Percentiles rank a stretch among this genome's conserved stretches.
phyloP scores from a whole-genome alignment of 2,329 filamentous ascomycete species.

The Aphanocladium album region DNA sequence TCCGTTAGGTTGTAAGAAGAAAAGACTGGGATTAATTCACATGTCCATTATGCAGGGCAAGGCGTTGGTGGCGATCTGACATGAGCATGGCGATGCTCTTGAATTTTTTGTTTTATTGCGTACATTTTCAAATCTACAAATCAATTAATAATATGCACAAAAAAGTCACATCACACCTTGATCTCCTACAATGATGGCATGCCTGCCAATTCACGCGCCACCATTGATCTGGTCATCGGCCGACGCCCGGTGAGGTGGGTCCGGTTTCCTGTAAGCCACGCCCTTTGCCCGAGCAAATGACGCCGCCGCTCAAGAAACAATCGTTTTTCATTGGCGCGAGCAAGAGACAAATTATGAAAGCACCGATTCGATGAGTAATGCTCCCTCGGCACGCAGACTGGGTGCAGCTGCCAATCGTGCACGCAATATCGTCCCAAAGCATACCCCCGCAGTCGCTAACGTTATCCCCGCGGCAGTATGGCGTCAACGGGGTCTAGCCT shows the following conservation, averaged over 20 bases:
- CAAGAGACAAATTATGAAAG: neutral
- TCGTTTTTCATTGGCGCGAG: too few relatives aligned
- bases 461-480: neutral
- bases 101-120: neutral
- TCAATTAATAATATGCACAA: neutral
- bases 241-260: neutral
- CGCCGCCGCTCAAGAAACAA: neutral
- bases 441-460: neutral
- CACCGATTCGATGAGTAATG: conserved; percentile 4
- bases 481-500: conserved; percentile 1
- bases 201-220: neutral
- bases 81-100: neutral
- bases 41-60: neutral
- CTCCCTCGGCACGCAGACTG: neutral
- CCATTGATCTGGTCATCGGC: neutral
- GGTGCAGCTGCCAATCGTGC: neutral
- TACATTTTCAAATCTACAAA: neutral
- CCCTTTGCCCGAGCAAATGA: neutral
- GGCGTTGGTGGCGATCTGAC: neutral
- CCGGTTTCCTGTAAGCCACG: neutral
- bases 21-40: neutral
- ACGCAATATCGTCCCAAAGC: neutral
- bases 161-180: neutral
- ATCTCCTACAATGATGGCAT: neutral
- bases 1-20: neutral